These are phyloP conservation scores for Pecoramyces ruminantium DNA, from an alignment of 192 early-diverging fungal genomes.

Conservation along the genomic window DNA sequence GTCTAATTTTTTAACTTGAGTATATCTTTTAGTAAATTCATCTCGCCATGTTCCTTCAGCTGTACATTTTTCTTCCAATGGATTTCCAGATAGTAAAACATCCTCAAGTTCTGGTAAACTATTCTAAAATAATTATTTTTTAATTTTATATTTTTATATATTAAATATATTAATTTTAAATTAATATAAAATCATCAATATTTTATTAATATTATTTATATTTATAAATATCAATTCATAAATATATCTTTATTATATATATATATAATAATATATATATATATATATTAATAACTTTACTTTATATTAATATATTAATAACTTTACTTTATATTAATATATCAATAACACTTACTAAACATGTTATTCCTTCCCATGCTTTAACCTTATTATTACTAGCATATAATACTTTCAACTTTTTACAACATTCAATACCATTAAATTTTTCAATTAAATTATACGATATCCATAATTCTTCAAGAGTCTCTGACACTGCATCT, in stretches of 20 bases:
- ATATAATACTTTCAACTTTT: conserved; percentile 38
- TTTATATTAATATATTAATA: no score
- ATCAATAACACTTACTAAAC: conserved; percentile 17
- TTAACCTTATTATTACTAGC: conserved; percentile 40
- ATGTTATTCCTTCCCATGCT: conserved; percentile 23
- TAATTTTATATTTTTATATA: no score
- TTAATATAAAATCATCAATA: no score
- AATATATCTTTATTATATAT: no score
- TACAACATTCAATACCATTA: conserved; percentile 35
- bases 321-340: no score
- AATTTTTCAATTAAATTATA: conserved; percentile 34
- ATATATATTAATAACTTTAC: no score
- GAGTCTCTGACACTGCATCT: conserved; percentile 30
- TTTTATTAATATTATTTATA: no score
- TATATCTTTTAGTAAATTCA: conserved; percentile 29
- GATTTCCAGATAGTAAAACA: conserved; percentile 25
- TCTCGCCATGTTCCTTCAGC: conserved; percentile 30
- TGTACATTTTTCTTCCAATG: conserved; percentile 35
- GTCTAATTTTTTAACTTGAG: conserved; percentile 12
- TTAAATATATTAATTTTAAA: no score
- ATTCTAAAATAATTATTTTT: not conserved
- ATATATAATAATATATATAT: no score
- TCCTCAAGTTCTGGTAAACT: conserved; percentile 24
- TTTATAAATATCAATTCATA: no score
- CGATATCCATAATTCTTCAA: conserved; percentile 36